These are phyloP conservation scores for Quercus alba DNA, from an alignment of 306 rosid genomes.

Conservation along the genomic window DNA sequence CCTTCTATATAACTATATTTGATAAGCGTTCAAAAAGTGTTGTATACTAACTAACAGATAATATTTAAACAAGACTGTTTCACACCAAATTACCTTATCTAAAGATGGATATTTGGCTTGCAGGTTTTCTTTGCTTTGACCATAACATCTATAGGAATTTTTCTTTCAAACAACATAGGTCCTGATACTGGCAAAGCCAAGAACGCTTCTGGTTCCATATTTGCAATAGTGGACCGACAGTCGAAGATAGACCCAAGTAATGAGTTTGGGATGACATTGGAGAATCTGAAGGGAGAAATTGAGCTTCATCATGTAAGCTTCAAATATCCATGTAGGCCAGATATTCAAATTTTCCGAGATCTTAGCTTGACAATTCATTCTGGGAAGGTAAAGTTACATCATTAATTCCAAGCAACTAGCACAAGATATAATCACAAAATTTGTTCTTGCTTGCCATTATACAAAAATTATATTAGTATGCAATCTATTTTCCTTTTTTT, in stretches of 20 bases:
- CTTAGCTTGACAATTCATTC: slow-evolving; percentile 30
- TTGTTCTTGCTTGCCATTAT: not conserved
- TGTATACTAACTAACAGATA: too few species aligned
- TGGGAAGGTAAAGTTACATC: slow-evolving; percentile 32
- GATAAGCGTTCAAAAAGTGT: too few species aligned
- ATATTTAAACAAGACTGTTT: too few species aligned
- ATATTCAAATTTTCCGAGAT: slow-evolving; percentile 37
- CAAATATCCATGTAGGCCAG: slow-evolving; percentile 35
- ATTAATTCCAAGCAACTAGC: not conserved
- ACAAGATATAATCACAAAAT: not conserved
- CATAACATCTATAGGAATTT: slow-evolving; percentile 27
- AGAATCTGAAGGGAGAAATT: slow-evolving; percentile 32
- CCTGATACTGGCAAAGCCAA: slow-evolving; percentile 40
- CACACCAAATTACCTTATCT: not conserved
- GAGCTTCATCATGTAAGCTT: slow-evolving; percentile 36
- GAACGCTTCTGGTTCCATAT: slow-evolving; percentile 34
- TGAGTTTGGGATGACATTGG: slow-evolving; percentile 29
- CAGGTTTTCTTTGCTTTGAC: slow-evolving; percentile 49
- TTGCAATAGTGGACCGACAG: slow-evolving; percentile 28
- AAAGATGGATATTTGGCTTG: not conserved
- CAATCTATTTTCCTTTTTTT: not conserved
- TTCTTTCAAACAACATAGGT: slow-evolving; percentile 23
- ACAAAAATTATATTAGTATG: not conserved
- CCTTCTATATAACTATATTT: not conserved
- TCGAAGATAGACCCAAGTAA: slow-evolving; percentile 33